phyloP scores from a whole-genome alignment of 2,329 filamentous ascomycete species.

The Penicillium thymicola region DNA sequence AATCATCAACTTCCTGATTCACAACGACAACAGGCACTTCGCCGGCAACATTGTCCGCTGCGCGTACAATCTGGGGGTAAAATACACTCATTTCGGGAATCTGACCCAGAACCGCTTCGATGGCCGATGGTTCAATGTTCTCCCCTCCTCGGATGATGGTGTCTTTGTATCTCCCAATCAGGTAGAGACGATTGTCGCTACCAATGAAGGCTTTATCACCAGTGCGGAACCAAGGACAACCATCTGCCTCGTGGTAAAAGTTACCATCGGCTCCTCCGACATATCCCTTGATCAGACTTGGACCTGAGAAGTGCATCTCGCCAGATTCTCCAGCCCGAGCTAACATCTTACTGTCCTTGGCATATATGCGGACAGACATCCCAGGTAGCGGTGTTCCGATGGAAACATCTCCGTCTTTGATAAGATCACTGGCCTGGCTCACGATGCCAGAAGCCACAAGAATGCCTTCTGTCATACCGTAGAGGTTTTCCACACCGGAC shows the following conservation, averaged over 20 bases:
- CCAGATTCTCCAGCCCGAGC: background rate
- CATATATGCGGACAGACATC: slow-evolving; percentile 1
- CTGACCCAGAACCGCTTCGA: slow-evolving; percentile 13
- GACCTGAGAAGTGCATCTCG: slow-evolving; percentile 8
- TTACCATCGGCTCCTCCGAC: slow-evolving; percentile 5
- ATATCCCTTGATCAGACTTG: slow-evolving; percentile 8
- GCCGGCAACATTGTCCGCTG: slow-evolving; percentile 8
- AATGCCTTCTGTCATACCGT: slow-evolving; percentile 16
- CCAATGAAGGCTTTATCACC: slow-evolving; percentile 18
- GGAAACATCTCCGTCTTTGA: background rate
- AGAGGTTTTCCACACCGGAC: slow-evolving; percentile 13
- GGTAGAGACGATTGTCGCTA: slow-evolving; percentile 12
- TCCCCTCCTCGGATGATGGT: slow-evolving; percentile 20
- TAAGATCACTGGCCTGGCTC: background rate
- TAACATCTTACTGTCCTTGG: background rate
- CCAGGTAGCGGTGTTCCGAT: slow-evolving; percentile 1
- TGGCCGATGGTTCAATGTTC: slow-evolving; percentile 17
- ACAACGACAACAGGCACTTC: slow-evolving; percentile 12
- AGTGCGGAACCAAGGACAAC: slow-evolving; percentile 13
- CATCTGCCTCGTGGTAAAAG: slow-evolving; percentile 15
- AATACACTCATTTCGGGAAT: slow-evolving; percentile 6
- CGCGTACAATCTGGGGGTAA: slow-evolving; percentile 10
- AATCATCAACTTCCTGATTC: background rate
- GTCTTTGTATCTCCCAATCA: slow-evolving; percentile 19
- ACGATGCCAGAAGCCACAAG: background rate